These are phyloP conservation scores for Domatiomyces catenatus DNA, from an alignment of 2,329 filamentous ascomycete species.

Conservation along the genomic window DNA sequence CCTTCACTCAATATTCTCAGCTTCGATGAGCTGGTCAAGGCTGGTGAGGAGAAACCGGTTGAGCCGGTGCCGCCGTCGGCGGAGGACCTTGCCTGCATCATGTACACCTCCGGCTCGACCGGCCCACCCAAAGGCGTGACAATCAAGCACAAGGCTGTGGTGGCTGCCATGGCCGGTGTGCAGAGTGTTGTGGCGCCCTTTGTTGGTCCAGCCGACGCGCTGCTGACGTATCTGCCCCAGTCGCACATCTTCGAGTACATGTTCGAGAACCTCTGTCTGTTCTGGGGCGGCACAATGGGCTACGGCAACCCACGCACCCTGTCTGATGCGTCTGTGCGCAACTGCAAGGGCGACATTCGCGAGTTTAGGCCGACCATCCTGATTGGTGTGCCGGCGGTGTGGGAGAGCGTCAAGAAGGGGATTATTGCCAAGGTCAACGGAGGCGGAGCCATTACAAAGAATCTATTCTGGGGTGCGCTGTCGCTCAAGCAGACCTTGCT, in stretches of 20 bases:
- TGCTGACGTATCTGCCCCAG: slow-evolving; percentile 83
- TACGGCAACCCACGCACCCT: slow-evolving; percentile 86
- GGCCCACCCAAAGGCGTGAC: slow-evolving; percentile 74
- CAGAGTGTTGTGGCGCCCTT: slow-evolving; percentile 61
- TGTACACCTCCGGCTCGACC: slow-evolving; percentile 70
- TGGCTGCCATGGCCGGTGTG: slow-evolving; percentile 72
- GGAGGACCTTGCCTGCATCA: slow-evolving; percentile 60
- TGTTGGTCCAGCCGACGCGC: slow-evolving; percentile 59
- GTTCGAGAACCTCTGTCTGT: slow-evolving; percentile 80
- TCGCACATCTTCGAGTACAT: slow-evolving; percentile 95
- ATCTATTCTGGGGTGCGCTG: slow-evolving; percentile 61
- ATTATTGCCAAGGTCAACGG: slow-evolving; percentile 64
- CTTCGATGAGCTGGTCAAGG: slow-evolving; percentile 36
- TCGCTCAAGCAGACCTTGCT: slow-evolving; percentile 47
- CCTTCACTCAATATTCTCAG: slow-evolving; percentile 35
- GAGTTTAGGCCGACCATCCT: slow-evolving; percentile 81
- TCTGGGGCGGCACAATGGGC: slow-evolving; percentile 79
- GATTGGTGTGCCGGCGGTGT: slow-evolving; percentile 88
- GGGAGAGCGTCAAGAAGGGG: slow-evolving; percentile 95
- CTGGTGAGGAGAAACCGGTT: slow-evolving; percentile 47
- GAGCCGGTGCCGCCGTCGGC: slow-evolving; percentile 54
- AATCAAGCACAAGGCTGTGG: slow-evolving; percentile 61
- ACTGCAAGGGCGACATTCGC: slow-evolving; percentile 85
- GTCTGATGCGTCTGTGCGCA: slow-evolving; percentile 68
- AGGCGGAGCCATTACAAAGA: slow-evolving; percentile 52